phyloP scores from a whole-genome alignment of 345 rosid genomes.

The Lenwebbia sp. region DNA sequence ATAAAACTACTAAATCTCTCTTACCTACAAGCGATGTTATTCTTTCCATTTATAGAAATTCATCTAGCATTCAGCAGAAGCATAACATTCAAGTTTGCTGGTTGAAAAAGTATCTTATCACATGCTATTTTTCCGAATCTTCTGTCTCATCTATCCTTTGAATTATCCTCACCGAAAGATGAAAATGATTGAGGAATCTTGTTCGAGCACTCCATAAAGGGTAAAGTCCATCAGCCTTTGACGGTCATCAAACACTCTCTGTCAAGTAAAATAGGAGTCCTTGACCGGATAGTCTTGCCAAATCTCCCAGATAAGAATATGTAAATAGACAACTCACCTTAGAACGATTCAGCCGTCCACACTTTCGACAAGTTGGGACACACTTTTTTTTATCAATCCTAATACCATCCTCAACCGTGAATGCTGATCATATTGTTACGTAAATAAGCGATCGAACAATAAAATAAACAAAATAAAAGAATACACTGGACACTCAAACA shows the following conservation, averaged over 20 bases:
- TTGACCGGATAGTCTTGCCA: neutral
- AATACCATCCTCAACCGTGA: neutral
- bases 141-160: neutral
- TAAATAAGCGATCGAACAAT: too few relatives aligned
- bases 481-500: neutral
- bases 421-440: neutral
- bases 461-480: too few relatives aligned
- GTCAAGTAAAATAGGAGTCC: neutral
- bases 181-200: neutral
- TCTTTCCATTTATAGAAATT: neutral
- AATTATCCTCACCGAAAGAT: neutral
- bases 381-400: neutral
- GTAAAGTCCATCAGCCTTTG: neutral
- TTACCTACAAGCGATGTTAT: neutral
- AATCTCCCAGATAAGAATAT: neutral
- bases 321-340: neutral
- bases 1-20: neutral
- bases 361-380: neutral
- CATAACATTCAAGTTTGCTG: neutral
- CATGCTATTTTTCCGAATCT: neutral
- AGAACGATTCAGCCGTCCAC: neutral
- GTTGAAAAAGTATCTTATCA: neutral
- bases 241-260: neutral
- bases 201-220: neutral
- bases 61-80: neutral